Evolutionary conservation across 1,139 yeast genomes (phyloP).

Genomic region (Saccharomyces hybrid): DNA sequence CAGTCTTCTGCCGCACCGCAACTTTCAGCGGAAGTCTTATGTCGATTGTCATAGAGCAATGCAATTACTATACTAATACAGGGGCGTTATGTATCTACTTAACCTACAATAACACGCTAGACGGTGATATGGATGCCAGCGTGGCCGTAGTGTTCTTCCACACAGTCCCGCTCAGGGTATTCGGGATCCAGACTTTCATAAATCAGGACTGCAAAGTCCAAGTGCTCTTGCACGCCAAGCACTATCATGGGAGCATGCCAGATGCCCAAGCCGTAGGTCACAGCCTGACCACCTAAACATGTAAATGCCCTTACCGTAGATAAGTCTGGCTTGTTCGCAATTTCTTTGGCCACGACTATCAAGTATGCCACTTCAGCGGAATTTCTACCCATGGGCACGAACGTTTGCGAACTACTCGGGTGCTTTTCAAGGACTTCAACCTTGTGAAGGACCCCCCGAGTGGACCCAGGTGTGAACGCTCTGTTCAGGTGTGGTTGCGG

Average conservation of each 20-base stretch:
- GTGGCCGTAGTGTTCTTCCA: conserved; percentile 57
- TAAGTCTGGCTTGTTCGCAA: conserved; percentile 52
- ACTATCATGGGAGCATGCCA: conserved; percentile 98
- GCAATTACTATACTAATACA: neutral
- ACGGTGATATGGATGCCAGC: neutral
- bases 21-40: too few relatives aligned
- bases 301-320: conserved; percentile 54
- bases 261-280: conserved; percentile 68
- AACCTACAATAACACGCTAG: neutral
- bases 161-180: conserved; percentile 69
- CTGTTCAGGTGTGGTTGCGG: conserved; percentile 59
- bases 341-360: conserved; percentile 65
- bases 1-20: too few relatives aligned
- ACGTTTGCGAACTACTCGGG: conserved; percentile 85
- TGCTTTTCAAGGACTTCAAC: conserved; percentile 80
- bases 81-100: neutral
- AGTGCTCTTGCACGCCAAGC: conserved; percentile 36
- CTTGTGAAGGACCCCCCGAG: conserved; percentile 33
- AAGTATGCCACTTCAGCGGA: conserved; percentile 45
- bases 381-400: conserved; percentile 71
- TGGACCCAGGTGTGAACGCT: conserved; percentile 9
- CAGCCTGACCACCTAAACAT: conserved; percentile 77
- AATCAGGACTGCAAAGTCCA: conserved; percentile 80
- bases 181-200: conserved; percentile 57
- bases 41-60: too few relatives aligned